Evolutionary conservation across 345 rosid species (phyloP).

Genomic region (Anacardium occidentale): DNA sequence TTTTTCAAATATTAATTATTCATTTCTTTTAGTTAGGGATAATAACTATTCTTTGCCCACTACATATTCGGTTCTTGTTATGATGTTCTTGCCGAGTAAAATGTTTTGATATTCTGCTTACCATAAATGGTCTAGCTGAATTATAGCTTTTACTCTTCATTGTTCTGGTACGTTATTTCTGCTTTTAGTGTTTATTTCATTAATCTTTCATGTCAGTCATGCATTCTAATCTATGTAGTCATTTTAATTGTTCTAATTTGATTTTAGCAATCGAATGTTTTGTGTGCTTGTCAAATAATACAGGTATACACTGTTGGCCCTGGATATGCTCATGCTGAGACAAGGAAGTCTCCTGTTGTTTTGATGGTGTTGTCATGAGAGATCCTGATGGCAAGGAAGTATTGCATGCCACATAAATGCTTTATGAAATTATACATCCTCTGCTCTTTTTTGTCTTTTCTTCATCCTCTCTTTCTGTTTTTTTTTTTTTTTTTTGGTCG

Average conservation of each 20-base stretch:
- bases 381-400: no score
- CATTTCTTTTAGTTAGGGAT: not conserved
- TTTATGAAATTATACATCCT: no score
- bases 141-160: not conserved
- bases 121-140: no score
- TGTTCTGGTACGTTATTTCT: not conserved
- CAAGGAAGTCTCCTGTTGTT: no score
- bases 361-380: no score
- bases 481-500: no score
- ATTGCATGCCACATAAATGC: no score
- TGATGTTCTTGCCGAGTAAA: conserved; percentile 3
- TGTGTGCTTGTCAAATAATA: conserved; percentile 29
- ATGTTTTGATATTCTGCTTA: not conserved
- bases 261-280: conserved; percentile 20
- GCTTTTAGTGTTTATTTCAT: not conserved
- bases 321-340: no score
- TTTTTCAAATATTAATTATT: not conserved
- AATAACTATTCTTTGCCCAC: not conserved
- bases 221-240: not conserved
- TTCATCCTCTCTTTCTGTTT: no score
- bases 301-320: no score
- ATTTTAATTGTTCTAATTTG: not conserved
- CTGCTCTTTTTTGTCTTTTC: no score
- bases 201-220: not conserved
- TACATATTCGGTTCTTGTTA: not conserved